Evolutionary conservation across 352 stramenopile genomes (phyloP).

Genomic region (Thalassiosira hispida): DNA sequence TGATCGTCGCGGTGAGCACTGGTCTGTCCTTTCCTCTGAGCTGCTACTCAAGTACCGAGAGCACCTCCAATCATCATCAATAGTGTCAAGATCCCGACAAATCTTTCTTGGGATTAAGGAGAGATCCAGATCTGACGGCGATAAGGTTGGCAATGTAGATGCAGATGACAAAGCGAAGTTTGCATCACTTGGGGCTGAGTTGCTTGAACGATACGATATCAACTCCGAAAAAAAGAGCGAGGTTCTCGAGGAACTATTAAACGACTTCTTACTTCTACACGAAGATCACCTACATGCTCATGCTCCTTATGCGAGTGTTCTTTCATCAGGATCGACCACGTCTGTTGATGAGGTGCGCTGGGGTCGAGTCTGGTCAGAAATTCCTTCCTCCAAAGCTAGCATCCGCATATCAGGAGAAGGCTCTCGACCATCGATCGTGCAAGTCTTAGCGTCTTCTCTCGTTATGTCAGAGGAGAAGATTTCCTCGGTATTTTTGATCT

Average conservation of each 20-base stretch:
- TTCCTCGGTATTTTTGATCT: constrained; percentile 45
- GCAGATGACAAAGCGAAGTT: constrained; percentile 43
- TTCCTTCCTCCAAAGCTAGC: constrained; percentile 44
- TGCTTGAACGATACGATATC: constrained; percentile 70
- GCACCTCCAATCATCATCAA: constrained; percentile 72
- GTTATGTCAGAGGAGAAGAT: constrained; percentile 37
- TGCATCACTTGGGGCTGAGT: constrained; percentile 40
- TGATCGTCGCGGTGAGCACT: constrained; percentile 64
- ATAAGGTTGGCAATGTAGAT: neutral
- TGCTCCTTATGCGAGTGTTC: neutral
- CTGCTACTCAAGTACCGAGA: constrained; percentile 65
- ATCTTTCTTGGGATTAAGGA: constrained; percentile 50
- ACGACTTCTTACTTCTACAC: constrained; percentile 70
- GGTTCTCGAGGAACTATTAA: constrained; percentile 71
- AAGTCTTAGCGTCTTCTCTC: constrained; percentile 52
- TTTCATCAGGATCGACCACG: neutral
- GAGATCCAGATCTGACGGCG: constrained; percentile 2
- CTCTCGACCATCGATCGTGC: constrained; percentile 57
- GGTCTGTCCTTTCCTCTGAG: constrained; percentile 66
- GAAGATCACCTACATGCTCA: constrained; percentile 41
- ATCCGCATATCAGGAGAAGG: constrained; percentile 19
- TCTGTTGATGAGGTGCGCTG: constrained; percentile 14
- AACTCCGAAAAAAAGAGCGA: constrained; percentile 41
- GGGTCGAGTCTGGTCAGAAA: constrained; percentile 43
- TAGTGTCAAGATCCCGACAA: constrained; percentile 70